phyloP scores from a whole-genome alignment of 345 rosid species.

The Excoecaria cochinchinensis region DNA sequence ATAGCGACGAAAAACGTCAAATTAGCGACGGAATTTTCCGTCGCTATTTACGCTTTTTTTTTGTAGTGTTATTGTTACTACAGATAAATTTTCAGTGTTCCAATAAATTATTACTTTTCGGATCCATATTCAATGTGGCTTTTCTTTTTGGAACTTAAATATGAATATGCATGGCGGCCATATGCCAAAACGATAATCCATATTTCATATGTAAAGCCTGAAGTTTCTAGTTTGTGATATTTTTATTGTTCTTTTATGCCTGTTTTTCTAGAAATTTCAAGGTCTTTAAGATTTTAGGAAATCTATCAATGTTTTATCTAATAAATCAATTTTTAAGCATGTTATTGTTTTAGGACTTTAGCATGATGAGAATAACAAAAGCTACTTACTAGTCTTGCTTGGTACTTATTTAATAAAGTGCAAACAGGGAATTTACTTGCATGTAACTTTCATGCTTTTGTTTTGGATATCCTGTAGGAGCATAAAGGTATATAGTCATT shows the following conservation, averaged over 20 bases:
- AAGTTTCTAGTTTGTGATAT: not conserved
- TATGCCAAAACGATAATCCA: not conserved
- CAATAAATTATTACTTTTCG: not conserved
- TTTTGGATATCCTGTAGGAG: slow-evolving; percentile 43
- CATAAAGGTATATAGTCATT: slow-evolving; percentile 75
- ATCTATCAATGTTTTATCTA: not conserved
- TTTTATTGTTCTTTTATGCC: too few relatives aligned
- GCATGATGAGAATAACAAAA: not conserved
- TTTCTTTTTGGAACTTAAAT: not conserved
- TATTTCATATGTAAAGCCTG: not conserved
- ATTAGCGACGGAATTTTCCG: too few relatives aligned
- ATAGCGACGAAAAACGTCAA: too few relatives aligned
- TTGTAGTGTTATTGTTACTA: not conserved
- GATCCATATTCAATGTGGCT: not conserved
- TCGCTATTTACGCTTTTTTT: too few relatives aligned
- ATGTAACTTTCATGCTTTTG: not conserved
- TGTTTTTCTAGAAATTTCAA: not conserved
- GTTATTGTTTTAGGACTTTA: not conserved
- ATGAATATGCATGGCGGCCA: not conserved
- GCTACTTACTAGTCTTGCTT: not conserved
- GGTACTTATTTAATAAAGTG: not conserved
- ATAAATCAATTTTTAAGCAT: not conserved
- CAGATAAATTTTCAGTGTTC: not conserved
- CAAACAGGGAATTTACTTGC: not conserved
- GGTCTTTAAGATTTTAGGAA: not conserved